A percentile compares a stretch with the other conserved stretches of the same genome.
Conservation (phyloP, 2,329 filamentous ascomycete species). For the Cercospora sp. region DNA sequence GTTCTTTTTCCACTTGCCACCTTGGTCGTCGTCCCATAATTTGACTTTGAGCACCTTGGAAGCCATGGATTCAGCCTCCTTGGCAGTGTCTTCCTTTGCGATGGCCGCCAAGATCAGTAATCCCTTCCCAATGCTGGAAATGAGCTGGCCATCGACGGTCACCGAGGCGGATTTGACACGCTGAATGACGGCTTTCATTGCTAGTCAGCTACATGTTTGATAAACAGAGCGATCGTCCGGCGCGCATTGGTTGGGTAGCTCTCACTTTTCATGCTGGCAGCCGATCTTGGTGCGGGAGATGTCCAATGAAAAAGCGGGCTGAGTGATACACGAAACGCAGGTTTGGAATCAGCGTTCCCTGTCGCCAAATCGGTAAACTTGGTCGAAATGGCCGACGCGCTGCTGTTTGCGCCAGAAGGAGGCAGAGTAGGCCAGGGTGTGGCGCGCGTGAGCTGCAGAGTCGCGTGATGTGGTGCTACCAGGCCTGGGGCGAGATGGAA, state of each 20-base stretch:
- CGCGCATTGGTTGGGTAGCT: slow-evolving; percentile 10
- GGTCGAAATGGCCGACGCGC: background rate
- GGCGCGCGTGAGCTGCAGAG: background rate
- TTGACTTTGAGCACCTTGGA: slow-evolving; percentile 85
- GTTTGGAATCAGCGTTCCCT: background rate
- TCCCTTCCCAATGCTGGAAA: slow-evolving; percentile 89
- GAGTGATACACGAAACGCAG: slow-evolving; percentile 8
- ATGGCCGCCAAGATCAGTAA: slow-evolving; percentile 89
- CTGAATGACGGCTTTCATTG: slow-evolving; percentile 75
- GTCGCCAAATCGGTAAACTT: background rate
- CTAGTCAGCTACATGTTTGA: slow-evolving; percentile 29
- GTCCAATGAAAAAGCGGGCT: slow-evolving; percentile 10
- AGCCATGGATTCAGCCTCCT: slow-evolving; percentile 81
- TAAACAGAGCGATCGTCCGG: slow-evolving; percentile 12
- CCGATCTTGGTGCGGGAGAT: slow-evolving; percentile 9
- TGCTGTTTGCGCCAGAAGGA: background rate
- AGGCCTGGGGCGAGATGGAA: background rate
- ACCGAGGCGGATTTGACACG: slow-evolving; percentile 94
- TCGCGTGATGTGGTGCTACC: slow-evolving; percentile 14
- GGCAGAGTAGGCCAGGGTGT: background rate
- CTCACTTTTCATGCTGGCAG: slow-evolving; percentile 45
- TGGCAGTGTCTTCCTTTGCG: slow-evolving; percentile 83
- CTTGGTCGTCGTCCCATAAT: slow-evolving; percentile 83
- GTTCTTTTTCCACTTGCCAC: slow-evolving; percentile 83
- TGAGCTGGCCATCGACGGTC: slow-evolving; percentile 83